These are phyloP conservation scores for Clavispora asparagi DNA, from an alignment of 805 yeast genomes.

Conservation along the genomic window DNA sequence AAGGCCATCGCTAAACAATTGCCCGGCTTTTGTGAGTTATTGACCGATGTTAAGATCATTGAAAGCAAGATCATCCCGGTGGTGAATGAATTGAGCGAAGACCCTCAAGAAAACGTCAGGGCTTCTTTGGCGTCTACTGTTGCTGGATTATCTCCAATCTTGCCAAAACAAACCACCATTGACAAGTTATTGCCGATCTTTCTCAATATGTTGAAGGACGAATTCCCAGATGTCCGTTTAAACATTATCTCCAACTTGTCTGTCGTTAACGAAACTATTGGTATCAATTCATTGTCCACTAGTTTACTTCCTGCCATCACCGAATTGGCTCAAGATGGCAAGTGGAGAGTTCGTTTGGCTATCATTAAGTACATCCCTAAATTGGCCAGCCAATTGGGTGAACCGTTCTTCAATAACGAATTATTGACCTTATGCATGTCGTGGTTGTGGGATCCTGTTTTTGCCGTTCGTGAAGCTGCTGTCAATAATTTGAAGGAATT, in stretches of 20 bases:
- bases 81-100: constrained; percentile 78
- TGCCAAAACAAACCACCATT: constrained; percentile 80
- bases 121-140: constrained; percentile 87
- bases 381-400: constrained; percentile 90
- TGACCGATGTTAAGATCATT: constrained; percentile 44
- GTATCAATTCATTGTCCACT: constrained; percentile 81
- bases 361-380: constrained; percentile 95
- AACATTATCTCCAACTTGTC: constrained; percentile 91
- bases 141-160: constrained; percentile 77
- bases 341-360: constrained; percentile 97
- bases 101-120: constrained; percentile 89
- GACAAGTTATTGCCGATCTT: constrained; percentile 82
- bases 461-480: constrained; percentile 94
- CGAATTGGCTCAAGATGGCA: constrained; percentile 91
- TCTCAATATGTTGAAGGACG: constrained; percentile 91
- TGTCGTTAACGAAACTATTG: constrained; percentile 89
- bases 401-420: constrained; percentile 87
- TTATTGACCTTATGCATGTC: constrained; percentile 85
- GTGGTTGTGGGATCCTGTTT: constrained; percentile 99
- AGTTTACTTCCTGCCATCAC: constrained; percentile 92
- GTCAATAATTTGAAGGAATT: constrained; percentile 75
- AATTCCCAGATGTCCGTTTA: constrained; percentile 91
- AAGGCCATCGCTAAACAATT: constrained; percentile 90
- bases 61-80: constrained; percentile 74
- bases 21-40: constrained; percentile 62